A percentile compares a stretch with the other conserved stretches of the same genome.
Conservation (phyloP, 2,329 filamentous ascomycete genomes). For the Zarea fungicola region DNA sequence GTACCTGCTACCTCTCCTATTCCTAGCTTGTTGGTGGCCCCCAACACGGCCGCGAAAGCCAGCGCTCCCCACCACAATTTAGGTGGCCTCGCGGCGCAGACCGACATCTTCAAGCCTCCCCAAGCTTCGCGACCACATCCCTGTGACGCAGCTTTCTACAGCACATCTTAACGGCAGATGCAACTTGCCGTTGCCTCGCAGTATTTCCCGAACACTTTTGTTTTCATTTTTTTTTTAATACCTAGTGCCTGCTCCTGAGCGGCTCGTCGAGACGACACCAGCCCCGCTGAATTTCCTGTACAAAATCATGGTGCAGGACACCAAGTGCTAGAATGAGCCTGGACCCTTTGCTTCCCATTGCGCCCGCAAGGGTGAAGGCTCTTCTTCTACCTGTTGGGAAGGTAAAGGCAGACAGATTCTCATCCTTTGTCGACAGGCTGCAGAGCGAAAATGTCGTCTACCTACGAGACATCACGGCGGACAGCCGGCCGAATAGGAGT, state of each 20-base stretch:
- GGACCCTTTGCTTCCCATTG: slow-evolving; percentile 85
- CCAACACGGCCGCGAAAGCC: neutral
- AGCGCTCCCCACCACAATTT: slow-evolving; percentile 5
- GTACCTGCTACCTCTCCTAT: too few relatives aligned
- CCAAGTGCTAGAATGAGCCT: slow-evolving; percentile 67
- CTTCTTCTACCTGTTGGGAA: slow-evolving; percentile 81
- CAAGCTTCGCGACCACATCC: slow-evolving; percentile 5
- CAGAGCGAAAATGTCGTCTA: slow-evolving; percentile 75
- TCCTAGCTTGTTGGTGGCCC: neutral
- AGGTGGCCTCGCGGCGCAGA: neutral
- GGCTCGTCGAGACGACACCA: too few relatives aligned
- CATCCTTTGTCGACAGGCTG: slow-evolving; percentile 71
- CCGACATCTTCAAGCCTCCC: slow-evolving; percentile 9
- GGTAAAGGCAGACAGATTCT: slow-evolving; percentile 77
- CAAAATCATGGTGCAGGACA: slow-evolving; percentile 22
- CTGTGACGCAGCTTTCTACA: slow-evolving; percentile 3
- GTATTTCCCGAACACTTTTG: too few relatives aligned
- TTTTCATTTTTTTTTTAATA: too few relatives aligned
- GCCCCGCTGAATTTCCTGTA: neutral
- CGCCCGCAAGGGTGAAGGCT: slow-evolving; percentile 84
- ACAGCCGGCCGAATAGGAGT: slow-evolving; percentile 83
- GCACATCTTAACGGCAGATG: slow-evolving; percentile 3
- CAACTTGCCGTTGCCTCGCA: too few relatives aligned
- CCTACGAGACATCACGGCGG: slow-evolving; percentile 79
- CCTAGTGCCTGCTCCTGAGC: too few relatives aligned